Evolutionary conservation across 1,139 yeast genomes (phyloP), one percentile per base, ranked within the genome.

Genomic region (Kluyveromyces marxianus): DNA sequence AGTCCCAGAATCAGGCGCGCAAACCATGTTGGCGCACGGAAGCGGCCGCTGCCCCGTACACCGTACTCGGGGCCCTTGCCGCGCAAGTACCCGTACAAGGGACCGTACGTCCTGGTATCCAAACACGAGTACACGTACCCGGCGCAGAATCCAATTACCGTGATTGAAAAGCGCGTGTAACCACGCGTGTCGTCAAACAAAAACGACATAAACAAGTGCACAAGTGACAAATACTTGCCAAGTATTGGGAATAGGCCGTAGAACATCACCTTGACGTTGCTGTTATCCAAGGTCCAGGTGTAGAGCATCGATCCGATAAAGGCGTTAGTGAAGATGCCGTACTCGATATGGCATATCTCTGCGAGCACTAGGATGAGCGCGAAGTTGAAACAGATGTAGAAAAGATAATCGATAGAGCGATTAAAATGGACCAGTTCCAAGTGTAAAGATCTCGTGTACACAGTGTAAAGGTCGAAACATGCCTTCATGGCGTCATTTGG

Each of bases 81-180:
- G 5, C 47, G 45, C n/a, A 59, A 27, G 26, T 50, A 48, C 30
- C 67, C 66, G 52, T 55, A 60, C n/a, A 62, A 30, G 14, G 67
- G 66, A 2, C 68, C 68, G 40, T 53, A 54, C 6, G 64, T 50
- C 41, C 58, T 46, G 8, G 67, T 64, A 42, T 63, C 67, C 35
- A 63, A 45, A 45, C 67, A 64, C 26, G 53, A 51, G 47, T 56
- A 62, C 4, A 62, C 33, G 47, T 64, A 64, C 3, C 57, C 63
- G 10, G 59, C 54, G 10, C 42, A 28, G 26, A 55, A 50, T 24
- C 67, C 67, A 34, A 60, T 52, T 34, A 56, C 44, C 7, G 51
- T 48, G 35, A 56, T 33, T 21, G 43, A 44, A 31, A 56, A 54
- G 35, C 37, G 28, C 27, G 35, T 25, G 37, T 35, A 40, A 3